Base-by-base conservation (phyloP, 1,284 basidiomycete species). In the Mycena sp. region DNA sequence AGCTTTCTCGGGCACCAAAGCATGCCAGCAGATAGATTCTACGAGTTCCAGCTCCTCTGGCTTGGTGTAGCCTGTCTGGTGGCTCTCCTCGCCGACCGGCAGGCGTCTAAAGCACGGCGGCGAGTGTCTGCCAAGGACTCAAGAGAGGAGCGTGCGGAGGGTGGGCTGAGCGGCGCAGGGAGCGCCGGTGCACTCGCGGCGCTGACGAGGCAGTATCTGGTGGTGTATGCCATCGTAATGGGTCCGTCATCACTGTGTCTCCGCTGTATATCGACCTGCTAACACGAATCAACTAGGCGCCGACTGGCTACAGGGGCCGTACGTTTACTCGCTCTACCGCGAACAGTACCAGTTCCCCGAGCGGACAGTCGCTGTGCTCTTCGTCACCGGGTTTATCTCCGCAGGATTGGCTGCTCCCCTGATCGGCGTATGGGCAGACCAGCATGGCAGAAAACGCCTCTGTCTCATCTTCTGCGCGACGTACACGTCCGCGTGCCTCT, bases 291-390 rank as follows among this genome's bases (percentile, higher is more conserved):
- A 38, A 37, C 25, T 29, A 91, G 90, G 85, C 59, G 87, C 90
- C 61, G 90, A 92, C 72, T 92, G 90, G 90, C 78, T 92, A n/a
- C 89, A 92, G 73, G 90, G 90, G 0, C 90, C 90, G 25, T 92
- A 91, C 67, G 80, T 91, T 0, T 92, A 91, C 70, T 89, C 88
- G 21, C 77, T 91, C 0, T 92, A 92, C 72, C 80, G 81, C 51
- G 88, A 91, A 51, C 88, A 91, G 69, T 91, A 91, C 65, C 77
- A 73, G 4, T 87, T 87, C 69, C 78, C 87, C 0, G 89, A 91
- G 71, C 77, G 86, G 35, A 74, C 85, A 25, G 88, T 92, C 11
- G 89, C 89, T 2, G 71, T 88, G 21, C 77, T 92, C 29, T 92
- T 92, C 69, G 88, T 92, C 10, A 89, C 87, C 0, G 90, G 90